Base-by-base conservation (phyloP, 73 alveolate genomes). In the Paramecium biaurelia region DNA sequence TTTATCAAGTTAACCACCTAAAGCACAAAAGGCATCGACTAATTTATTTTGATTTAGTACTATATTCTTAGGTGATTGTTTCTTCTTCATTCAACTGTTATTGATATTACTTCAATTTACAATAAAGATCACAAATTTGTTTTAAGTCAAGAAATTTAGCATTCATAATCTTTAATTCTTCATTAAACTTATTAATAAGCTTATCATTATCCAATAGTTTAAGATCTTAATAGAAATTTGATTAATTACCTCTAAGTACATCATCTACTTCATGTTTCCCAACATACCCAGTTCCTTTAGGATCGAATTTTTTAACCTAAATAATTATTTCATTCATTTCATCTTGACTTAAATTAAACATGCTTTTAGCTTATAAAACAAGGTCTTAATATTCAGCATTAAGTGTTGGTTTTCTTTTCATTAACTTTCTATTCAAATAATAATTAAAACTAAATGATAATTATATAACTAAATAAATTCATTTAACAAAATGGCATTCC, bases 1-100 rank as follows among this genome's bases (percentile, higher is more conserved):
- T 53, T 94, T 94, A 30, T 74, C 90, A 10, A 68, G 92, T 56
- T 67, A 74, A n/a, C 97, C 97, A 20, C 97, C 97, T 57, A 94
- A 89, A 28, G 97, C 97, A 21, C 92, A 93, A 76, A 94, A 94
- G 5, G 97, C 95, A 79, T 94, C 97, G 76, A 94, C 96, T 93
- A 72, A 26, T 34, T 41, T 12, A 79, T 23, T 15, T 53, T 37
- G 45, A 79, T 20, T n/a, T 18, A 38, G 30, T 79, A 79, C 90
- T 79, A 34, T 79, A 79, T 79, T 79, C 90, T 45, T 79, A 23
- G 6, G 90, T 79, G 49, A 45, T 79, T 43, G 90, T 24, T 45
- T 79, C 90, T 26, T 79, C 90, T 7, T 79, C 90, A 38, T 79
- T 47, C 49, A 79, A 11, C 14, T 41, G 20, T 79, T 79, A 23